Conservation (phyloP, 345 rosid genomes). For the Eucalyptus grandis region DNA sequence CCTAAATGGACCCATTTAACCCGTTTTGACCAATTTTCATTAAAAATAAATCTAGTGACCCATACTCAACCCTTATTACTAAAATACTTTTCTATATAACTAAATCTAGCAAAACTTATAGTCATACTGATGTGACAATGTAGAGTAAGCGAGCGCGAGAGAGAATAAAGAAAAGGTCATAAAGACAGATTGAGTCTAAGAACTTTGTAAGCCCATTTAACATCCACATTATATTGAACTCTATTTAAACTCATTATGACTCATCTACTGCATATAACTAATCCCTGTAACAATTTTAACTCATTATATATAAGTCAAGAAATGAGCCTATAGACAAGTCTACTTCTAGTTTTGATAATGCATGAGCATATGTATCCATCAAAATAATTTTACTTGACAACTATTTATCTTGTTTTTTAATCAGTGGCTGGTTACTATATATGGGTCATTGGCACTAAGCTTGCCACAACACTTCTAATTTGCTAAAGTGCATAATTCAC, state of each 20-base stretch:
- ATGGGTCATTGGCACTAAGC: background rate
- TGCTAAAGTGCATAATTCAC: background rate
- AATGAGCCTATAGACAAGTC: background rate
- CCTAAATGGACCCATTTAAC: rapidly evolving
- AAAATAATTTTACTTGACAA: background rate
- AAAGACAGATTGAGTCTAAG: rapidly evolving
- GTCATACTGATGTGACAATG: rapidly evolving
- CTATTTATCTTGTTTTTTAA: background rate
- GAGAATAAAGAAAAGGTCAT: too few relatives aligned
- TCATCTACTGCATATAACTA: rapidly evolving
- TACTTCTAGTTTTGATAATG: background rate
- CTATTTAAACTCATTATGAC: background rate
- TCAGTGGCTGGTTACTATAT: rapidly evolving
- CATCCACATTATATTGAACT: background rate
- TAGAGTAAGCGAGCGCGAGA: rapidly evolving
- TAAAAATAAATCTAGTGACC: too few relatives aligned
- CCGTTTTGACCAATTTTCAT: rapidly evolving
- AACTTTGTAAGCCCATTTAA: too few relatives aligned
- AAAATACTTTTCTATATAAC: background rate
- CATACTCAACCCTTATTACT: rapidly evolving
- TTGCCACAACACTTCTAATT: rapidly evolving
- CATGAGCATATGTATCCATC: background rate
- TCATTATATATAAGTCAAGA: too few relatives aligned
- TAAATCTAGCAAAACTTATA: rapidly evolving
- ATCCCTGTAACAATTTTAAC: rapidly evolving